phyloP scores from a whole-genome alignment of 495 filamentous ascomycete species.

The Xylaria cubensis region DNA sequence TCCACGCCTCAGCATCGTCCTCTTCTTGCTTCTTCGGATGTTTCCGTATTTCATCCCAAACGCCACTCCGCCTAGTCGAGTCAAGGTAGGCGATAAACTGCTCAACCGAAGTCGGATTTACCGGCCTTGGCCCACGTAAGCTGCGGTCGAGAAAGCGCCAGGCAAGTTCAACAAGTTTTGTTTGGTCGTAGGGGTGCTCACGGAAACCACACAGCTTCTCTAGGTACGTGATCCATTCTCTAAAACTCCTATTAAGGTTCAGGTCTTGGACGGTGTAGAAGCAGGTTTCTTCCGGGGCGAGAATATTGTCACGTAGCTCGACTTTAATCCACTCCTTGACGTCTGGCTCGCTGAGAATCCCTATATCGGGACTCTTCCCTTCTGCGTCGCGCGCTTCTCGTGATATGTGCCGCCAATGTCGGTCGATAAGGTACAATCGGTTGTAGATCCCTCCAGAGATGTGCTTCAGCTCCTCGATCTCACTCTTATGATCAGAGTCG shows the following conservation, averaged over 20 bases:
- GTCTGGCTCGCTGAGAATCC: conserved; percentile 27
- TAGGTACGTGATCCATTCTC: conserved; percentile 35
- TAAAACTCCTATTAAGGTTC: conserved; percentile 22
- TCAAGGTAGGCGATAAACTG: conserved; percentile 32
- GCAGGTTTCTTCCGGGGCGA: conserved; percentile 26
- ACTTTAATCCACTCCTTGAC: conserved; percentile 29
- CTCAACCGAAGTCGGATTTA: conserved; percentile 19
- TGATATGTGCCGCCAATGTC: conserved; percentile 30
- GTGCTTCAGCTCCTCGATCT: conserved; percentile 35
- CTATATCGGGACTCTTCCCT: conserved; percentile 22
- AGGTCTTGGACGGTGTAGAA: conserved; percentile 33
- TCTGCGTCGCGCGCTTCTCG: conserved; percentile 7
- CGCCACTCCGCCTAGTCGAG: conserved; percentile 12
- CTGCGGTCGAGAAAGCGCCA: conserved; percentile 39
- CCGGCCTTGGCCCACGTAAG: conserved; percentile 31
- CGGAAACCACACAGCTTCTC: conserved; percentile 27
- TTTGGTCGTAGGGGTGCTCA: conserved; percentile 31
- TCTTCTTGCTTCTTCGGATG: conserved; percentile 27
- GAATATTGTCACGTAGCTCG: conserved; percentile 26
- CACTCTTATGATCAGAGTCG: conserved; percentile 1
- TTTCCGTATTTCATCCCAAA: conserved; percentile 25
- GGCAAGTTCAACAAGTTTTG: conserved; percentile 33
- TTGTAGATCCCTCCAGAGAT: conserved; percentile 31
- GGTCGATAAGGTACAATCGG: conserved; percentile 37
- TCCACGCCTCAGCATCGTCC: conserved; percentile 35